Evolutionary conservation across 352 stramenopile genomes (phyloP), one percentile per base, ranked within the genome.

Genomic region (Globisporangium nunn): DNA sequence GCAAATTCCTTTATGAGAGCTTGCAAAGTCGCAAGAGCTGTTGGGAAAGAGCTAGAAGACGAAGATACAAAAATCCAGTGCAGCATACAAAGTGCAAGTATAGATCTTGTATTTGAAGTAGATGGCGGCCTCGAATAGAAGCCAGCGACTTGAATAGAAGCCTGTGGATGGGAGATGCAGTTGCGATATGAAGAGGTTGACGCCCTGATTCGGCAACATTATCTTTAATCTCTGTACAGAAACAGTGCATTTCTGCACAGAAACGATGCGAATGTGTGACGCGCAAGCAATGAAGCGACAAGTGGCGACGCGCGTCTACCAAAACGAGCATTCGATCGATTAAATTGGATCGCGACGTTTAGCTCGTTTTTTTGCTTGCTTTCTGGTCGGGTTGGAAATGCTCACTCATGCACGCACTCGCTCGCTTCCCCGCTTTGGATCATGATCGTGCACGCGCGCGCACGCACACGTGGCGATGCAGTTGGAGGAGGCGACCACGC

Each of bases 1-100:
- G 45, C 54, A 59, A 59, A 59, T 59, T 59, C 46, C 54, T 59
- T 59, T 54, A 45, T 59, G 54, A 43, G n/a, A 28, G 18, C 37
- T 3, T 41, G 30, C 48, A 23, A 23, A 23, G 12, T 52, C 3
- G 12, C 7, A 12, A 40, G 14, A 17, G 37, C 37, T 43, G 37
- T 43, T 43, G 10, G 37, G 37, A 43, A 23, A 23, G 8, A 43
- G 15, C 17, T 17, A 3, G 2, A 6, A 43, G 23, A 23, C 23
- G 23, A 23, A 23, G 23, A 23, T 23, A 3, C 11, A 43, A 43
- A 14, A 14, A 43, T 43, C 37, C 37, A 6, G 17, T 43, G 0
- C 11, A 43, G 37, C 35, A 17, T 43, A 43, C 37, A 43, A 43
- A 40, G 17, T 5, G 11, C 37, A 17, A 43, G 37, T 43, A 17